These are phyloP conservation scores for Neoscytalidium dimidiatum DNA, from an alignment of 2,329 filamentous ascomycete species.

Conservation along the genomic window DNA sequence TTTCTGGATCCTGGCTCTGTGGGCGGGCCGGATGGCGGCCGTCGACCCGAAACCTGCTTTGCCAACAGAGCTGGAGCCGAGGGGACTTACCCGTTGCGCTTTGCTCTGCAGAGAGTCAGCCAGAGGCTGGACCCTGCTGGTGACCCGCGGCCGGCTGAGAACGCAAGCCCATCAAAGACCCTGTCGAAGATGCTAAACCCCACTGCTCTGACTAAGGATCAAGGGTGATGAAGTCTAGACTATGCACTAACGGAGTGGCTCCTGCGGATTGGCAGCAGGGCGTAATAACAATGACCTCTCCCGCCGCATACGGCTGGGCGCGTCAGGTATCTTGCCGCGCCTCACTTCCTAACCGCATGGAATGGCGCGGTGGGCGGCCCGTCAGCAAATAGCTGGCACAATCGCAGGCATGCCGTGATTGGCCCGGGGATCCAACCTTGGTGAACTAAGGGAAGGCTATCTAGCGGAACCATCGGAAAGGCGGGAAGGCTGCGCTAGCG, in stretches of 20 bases:
- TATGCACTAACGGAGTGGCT: neutral
- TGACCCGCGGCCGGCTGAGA: neutral
- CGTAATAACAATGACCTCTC: too few species aligned
- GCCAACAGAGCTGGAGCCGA: neutral
- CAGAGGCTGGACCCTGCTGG: neutral
- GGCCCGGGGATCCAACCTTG: neutral
- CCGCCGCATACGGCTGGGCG: neutral
- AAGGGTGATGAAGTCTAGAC: neutral
- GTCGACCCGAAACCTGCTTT: neutral
- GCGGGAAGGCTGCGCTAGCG: constrained; percentile 16
- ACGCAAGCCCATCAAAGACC: neutral
- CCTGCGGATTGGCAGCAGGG: neutral
- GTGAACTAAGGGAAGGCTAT: neutral
- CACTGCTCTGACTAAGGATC: neutral
- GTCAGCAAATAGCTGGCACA: neutral
- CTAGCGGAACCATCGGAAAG: constrained; percentile 9
- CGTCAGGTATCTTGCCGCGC: neutral
- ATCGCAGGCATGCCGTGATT: neutral
- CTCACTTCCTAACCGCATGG: constrained; percentile 4
- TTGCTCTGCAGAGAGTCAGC: neutral
- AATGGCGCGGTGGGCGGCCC: constrained; percentile 4
- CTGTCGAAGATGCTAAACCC: neutral
- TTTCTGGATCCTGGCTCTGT: neutral
- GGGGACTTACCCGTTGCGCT: neutral
- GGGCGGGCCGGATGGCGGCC: neutral